A percentile compares a stretch with the other conserved stretches of the same genome.
These are phyloP conservation scores for Senna tora DNA, from an alignment of 306 rosid genomes.

Conservation along the genomic window DNA sequence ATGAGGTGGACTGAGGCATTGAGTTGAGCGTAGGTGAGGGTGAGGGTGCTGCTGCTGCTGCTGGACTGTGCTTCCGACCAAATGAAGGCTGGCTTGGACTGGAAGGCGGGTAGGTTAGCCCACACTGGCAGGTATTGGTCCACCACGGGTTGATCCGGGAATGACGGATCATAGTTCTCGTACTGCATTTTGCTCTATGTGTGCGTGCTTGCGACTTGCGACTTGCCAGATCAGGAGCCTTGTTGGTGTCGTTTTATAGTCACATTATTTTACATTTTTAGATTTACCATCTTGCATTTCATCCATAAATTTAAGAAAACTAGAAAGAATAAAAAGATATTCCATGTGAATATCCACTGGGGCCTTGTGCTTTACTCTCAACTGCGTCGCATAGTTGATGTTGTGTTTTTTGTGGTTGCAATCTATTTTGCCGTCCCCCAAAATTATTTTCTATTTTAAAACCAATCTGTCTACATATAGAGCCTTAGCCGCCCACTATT, in stretches of 20 bases:
- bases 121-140: constrained; percentile 73
- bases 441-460: background rate
- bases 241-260: constrained; percentile 39
- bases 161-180: constrained; percentile 78
- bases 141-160: constrained; percentile 86
- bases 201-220: too few relatives aligned
- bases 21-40: constrained; percentile 63
- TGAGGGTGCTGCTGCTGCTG: constrained; percentile 5
- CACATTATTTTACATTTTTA: background rate
- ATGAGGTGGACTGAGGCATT: constrained; percentile 50
- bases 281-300: background rate
- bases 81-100: constrained; percentile 72
- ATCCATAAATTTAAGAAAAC: constrained; percentile 14
- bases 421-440: background rate
- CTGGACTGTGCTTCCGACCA: constrained; percentile 54
- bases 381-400: constrained; percentile 30
- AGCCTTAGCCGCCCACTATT: constrained; percentile 1
- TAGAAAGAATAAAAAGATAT: constrained; percentile 53
- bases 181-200: constrained; percentile 45
- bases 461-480: background rate
- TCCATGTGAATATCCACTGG: constrained; percentile 50
- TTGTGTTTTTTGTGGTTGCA: background rate
- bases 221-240: background rate
- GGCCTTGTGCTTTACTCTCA: background rate
- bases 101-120: constrained; percentile 69